Percentiles rank a stretch among this genome's conserved stretches.
These are phyloP conservation scores for Lachancea fermentati DNA, from an alignment of 805 yeast species.

Conservation along the genomic window DNA sequence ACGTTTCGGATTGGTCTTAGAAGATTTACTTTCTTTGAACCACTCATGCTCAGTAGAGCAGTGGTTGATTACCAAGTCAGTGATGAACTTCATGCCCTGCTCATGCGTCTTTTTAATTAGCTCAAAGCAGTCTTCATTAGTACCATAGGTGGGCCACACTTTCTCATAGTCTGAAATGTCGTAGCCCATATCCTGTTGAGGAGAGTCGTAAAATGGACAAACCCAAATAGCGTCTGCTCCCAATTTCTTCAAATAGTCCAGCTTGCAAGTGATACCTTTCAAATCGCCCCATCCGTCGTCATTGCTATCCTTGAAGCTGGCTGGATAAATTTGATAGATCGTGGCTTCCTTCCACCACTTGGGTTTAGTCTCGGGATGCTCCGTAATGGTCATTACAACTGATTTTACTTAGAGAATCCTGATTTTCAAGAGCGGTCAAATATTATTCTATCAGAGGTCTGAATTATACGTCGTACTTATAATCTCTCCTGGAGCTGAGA, in stretches of 20 bases:
- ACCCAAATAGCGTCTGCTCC: conserved; percentile 53
- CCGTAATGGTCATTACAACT: conserved; percentile 4
- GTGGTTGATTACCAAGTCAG: conserved; percentile 56
- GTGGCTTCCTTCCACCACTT: conserved; percentile 53
- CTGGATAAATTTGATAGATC: conserved; percentile 57
- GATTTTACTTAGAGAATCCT: neutral
- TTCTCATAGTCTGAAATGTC: conserved; percentile 50
- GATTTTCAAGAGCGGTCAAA: neutral
- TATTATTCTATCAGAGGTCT: no score
- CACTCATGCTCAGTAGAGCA: conserved; percentile 51
- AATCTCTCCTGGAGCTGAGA: no score
- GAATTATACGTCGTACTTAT: no score
- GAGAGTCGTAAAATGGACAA: conserved; percentile 53
- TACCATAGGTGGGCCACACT: conserved; percentile 48
- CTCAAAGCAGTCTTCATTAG: conserved; percentile 45
- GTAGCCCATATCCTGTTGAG: conserved; percentile 60
- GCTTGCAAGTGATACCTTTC: conserved; percentile 45
- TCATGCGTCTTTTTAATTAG: conserved; percentile 44
- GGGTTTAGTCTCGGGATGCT: conserved; percentile 12
- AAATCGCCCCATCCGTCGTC: conserved; percentile 57
- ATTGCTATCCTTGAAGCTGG: conserved; percentile 53
- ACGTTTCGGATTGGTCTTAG: conserved; percentile 48
- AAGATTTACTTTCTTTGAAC: conserved; percentile 51
- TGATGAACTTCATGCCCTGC: conserved; percentile 45
- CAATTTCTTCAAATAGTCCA: conserved; percentile 45